Base-by-base conservation (phyloP, 495 filamentous ascomycete genomes). In the Penicillium malachiteum region DNA sequence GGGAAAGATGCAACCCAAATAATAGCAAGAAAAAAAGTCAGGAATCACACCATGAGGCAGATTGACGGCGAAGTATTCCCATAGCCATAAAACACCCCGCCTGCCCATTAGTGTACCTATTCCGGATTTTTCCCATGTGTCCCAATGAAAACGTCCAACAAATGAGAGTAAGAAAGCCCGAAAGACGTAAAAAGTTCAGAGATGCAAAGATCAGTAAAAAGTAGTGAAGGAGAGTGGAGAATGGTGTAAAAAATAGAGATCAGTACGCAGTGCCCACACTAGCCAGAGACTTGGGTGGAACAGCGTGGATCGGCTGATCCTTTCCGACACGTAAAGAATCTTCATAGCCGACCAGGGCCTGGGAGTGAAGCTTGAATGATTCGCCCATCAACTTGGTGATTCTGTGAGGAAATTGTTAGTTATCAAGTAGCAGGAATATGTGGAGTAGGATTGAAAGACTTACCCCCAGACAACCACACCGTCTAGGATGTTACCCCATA, bases 401-500 rank as follows among this genome's bases (percentile, higher is more conserved):
- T 57, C 94, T 98, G 56, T 41, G 12, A 13, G 60, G 8, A 65
- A 9, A 32, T 38, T 45, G 72, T 87, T 78, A 87, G 88, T 59
- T 67, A 51, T 49, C 50, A 10, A 16, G 18, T 17, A 33, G 38
- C 18, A 35, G 21, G 30, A 18, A 39, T 49, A 42, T 13, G 9
- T n/a, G 2, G 11, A 44, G 35, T 52, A 55, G 51, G 26, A 12
- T 39, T 16, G 14, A 35, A 39, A 50, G 45, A 81, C 87, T 78
- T 82, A 89, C 87, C 94, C 94, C 94, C 94, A 98, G 54, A 98
- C 94, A 62, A 97, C 93, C 57, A 97, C 94, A 71, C 96, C 95
- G 71, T 97, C 93, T 62, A 98, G 83, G 87, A 97, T 97, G 58
- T 90, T 91, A 69, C 95, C 94, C 94, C 94, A 98, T 54, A 97